Conservation (phyloP, 768 basidiomycete species). For the Xerocomellus intermedius region DNA sequence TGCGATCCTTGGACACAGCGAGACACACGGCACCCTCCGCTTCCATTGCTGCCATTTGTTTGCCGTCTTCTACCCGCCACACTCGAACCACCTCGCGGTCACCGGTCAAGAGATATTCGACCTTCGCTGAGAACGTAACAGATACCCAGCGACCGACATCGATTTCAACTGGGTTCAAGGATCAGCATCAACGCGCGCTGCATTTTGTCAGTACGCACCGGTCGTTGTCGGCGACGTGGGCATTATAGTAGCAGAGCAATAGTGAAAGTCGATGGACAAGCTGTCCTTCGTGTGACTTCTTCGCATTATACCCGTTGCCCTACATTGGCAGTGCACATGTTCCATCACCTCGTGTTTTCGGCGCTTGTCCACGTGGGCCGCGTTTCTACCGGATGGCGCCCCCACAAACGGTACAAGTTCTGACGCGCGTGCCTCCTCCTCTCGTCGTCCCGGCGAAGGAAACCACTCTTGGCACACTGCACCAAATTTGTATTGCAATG, state of each 20-base stretch:
- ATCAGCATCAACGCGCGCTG: not conserved
- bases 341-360: no score
- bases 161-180: not conserved
- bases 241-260: not conserved
- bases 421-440: not conserved
- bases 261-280: not conserved
- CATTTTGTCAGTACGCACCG: not conserved
- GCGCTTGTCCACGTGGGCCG: no score
- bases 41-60: not conserved
- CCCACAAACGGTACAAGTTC: conserved; percentile 12
- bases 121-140: not conserved
- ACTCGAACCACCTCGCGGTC: not conserved
- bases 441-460: no score
- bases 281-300: not conserved
- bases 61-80: not conserved
- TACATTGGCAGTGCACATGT: no score
- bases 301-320: no score
- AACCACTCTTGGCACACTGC: no score
- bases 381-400: not conserved
- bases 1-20: no score
- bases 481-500: no score
- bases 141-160: not conserved
- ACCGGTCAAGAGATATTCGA: not conserved
- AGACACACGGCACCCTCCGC: no score
- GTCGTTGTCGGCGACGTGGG: not conserved